These are phyloP conservation scores for Achaetomium macrosporum DNA, from an alignment of 2,329 filamentous ascomycete genomes.

Conservation along the genomic window DNA sequence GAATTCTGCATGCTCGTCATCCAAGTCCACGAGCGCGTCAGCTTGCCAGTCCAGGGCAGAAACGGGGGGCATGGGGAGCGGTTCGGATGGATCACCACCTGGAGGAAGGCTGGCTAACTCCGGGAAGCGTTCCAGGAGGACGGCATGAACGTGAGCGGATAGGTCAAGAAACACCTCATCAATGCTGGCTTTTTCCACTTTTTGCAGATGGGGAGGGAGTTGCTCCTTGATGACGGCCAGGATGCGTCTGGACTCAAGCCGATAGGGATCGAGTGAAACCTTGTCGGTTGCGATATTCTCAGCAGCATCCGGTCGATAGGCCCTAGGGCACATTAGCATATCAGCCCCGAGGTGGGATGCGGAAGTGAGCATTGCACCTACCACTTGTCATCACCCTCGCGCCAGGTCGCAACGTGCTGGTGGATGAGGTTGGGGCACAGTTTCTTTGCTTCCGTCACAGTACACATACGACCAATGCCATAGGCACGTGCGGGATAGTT, in stretches of 20 bases:
- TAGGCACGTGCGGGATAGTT: slow-evolving; percentile 86
- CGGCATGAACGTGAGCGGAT: slow-evolving; percentile 72
- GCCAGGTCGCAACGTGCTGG: slow-evolving; percentile 93
- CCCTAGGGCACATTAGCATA: slow-evolving; percentile 36
- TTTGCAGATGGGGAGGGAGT: slow-evolving; percentile 60
- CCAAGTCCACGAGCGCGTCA: slow-evolving; percentile 75
- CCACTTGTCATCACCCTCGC: slow-evolving; percentile 83
- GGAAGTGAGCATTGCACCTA: background rate
- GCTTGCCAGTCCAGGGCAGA: slow-evolving; percentile 76
- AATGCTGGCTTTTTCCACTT: slow-evolving; percentile 87
- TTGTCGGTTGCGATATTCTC: slow-evolving; percentile 82
- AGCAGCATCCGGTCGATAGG: slow-evolving; percentile 76
- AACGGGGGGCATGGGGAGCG: slow-evolving; percentile 61
- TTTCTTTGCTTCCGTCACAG: slow-evolving; percentile 74
- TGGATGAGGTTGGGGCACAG: slow-evolving; percentile 76
- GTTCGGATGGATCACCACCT: slow-evolving; percentile 66
- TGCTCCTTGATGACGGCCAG: slow-evolving; percentile 69
- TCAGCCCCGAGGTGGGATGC: background rate
- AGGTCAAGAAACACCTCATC: slow-evolving; percentile 95
- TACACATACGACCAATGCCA: slow-evolving; percentile 74
- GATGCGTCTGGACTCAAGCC: slow-evolving; percentile 77
- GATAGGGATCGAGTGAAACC: slow-evolving; percentile 88
- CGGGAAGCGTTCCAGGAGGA: slow-evolving; percentile 70
- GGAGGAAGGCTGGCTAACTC: slow-evolving; percentile 63
- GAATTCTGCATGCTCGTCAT: slow-evolving; percentile 64